Conservation (phyloP, 228 moss, liverwort and hornwort species). For the Sphagnum fallax region DNA sequence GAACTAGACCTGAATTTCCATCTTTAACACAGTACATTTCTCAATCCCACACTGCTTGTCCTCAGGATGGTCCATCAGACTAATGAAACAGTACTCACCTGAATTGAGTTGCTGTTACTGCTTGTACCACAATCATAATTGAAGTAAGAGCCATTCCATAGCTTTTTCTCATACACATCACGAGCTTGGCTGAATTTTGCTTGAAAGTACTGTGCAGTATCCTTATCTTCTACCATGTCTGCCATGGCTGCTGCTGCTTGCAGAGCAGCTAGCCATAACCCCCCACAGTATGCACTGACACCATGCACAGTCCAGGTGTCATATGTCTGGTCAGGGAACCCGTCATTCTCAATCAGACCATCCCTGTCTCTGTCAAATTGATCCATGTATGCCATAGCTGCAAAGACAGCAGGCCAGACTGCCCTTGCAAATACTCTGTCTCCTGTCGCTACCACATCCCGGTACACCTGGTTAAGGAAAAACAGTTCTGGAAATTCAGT, state of each 20-base stretch:
- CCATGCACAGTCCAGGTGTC: slow-evolving; percentile 94
- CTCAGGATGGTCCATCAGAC: too few species aligned
- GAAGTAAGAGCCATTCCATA: slow-evolving; percentile 96
- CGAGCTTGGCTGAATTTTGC: slow-evolving; percentile 77
- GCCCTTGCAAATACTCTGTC: slow-evolving; percentile 73
- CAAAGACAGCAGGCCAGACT: slow-evolving; percentile 98
- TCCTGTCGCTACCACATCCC: slow-evolving; percentile 83
- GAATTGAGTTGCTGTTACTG: slow-evolving; percentile 86
- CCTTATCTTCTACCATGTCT: slow-evolving; percentile 57
- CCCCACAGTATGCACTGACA: slow-evolving; percentile 98
- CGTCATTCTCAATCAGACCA: slow-evolving; percentile 95
- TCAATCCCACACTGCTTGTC: too few species aligned
- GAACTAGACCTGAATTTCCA: too few species aligned
- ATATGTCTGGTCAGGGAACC: slow-evolving; percentile 96
- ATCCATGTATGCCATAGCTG: slow-evolving; percentile 98
- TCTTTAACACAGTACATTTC: too few species aligned
- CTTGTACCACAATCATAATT: slow-evolving; percentile 83
- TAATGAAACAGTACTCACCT: slow-evolving; percentile 16
- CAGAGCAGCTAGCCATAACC: slow-evolving; percentile 85
- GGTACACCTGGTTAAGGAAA: slow-evolving; percentile 54
- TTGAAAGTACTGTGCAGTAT: slow-evolving; percentile 73
- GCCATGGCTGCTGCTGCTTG: slow-evolving; percentile 96
- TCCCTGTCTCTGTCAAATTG: slow-evolving; percentile 91
- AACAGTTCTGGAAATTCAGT: too few species aligned
- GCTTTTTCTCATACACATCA: slow-evolving; percentile 64